phyloP scores from a whole-genome alignment of 306 rosid genomes.

The Comarum palustre region DNA sequence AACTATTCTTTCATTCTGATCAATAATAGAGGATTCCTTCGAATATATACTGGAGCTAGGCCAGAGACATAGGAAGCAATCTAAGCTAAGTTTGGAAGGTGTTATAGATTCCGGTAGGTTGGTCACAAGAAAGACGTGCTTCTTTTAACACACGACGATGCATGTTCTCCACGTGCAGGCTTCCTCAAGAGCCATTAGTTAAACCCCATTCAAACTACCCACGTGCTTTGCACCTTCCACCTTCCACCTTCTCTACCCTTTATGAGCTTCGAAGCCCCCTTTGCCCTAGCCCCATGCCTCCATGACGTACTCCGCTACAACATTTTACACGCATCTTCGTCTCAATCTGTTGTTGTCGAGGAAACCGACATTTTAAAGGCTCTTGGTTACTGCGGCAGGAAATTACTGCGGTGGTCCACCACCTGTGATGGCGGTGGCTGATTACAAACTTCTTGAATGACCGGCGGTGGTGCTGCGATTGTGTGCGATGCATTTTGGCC shows the following conservation, averaged over 20 bases:
- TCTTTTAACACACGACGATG: not conserved
- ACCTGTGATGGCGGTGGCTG: not conserved
- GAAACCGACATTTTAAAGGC: too few species aligned
- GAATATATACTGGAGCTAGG: too few species aligned
- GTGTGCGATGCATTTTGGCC: not conserved
- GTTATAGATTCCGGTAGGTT: not conserved
- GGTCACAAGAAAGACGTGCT: conserved; percentile 2
- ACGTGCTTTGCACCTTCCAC: conserved; percentile 15
- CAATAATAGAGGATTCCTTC: too few species aligned
- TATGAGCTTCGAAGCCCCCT: not conserved
- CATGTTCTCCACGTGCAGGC: conserved; percentile 6
- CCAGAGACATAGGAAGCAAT: too few species aligned
- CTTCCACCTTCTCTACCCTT: not conserved
- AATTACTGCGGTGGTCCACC: not conserved
- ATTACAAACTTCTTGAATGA: not conserved
- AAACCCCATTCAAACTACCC: not conserved
- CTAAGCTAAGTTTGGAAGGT: not conserved
- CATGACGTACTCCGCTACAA: too few species aligned
- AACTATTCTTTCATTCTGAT: too few species aligned
- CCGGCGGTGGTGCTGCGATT: not conserved
- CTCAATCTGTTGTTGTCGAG: too few species aligned
- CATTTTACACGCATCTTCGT: too few species aligned
- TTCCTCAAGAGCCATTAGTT: not conserved
- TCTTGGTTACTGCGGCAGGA: too few species aligned
- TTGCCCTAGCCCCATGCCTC: not conserved